A percentile compares a stretch with the other conserved stretches of the same genome.
These are phyloP conservation scores for Plasmodium cynomolgi DNA, from an alignment of 169 alveolate species.

Conservation along the genomic window DNA sequence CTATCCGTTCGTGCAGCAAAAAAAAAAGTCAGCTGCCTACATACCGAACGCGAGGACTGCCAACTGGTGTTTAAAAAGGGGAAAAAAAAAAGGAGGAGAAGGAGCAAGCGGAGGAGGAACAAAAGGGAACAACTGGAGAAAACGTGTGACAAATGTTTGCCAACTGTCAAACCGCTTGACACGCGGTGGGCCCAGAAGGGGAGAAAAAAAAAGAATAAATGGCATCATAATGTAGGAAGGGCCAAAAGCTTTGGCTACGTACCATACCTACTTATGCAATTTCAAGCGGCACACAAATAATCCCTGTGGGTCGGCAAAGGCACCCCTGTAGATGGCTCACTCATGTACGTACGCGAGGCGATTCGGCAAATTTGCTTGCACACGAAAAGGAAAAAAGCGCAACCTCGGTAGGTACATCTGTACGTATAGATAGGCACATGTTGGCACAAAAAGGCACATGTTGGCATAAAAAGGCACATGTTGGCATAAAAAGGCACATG, in stretches of 20 bases:
- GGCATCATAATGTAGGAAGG: neutral
- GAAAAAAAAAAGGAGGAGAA: no score
- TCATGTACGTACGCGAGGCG: neutral
- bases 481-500: neutral
- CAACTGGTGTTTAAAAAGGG: neutral
- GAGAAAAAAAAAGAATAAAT: neutral
- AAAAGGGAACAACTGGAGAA: neutral
- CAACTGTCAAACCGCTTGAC: neutral
- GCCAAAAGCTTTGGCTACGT: neutral
- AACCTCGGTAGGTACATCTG: neutral
- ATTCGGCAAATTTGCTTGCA: neutral
- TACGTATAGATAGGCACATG: no score
- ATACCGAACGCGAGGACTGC: neutral
- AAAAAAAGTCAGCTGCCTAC: neutral
- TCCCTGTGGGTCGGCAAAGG: neutral
- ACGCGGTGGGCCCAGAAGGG: neutral
- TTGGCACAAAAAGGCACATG: no score
- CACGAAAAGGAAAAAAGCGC: neutral
- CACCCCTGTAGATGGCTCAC: neutral
- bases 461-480: no score
- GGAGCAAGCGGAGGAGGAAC: no score
- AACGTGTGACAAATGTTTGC: neutral
- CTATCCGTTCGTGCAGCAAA: neutral
- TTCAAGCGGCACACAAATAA: neutral
- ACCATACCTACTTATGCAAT: neutral